phyloP scores from a whole-genome alignment of 2,329 filamentous ascomycete genomes.

The Colletotrichum phormii region DNA sequence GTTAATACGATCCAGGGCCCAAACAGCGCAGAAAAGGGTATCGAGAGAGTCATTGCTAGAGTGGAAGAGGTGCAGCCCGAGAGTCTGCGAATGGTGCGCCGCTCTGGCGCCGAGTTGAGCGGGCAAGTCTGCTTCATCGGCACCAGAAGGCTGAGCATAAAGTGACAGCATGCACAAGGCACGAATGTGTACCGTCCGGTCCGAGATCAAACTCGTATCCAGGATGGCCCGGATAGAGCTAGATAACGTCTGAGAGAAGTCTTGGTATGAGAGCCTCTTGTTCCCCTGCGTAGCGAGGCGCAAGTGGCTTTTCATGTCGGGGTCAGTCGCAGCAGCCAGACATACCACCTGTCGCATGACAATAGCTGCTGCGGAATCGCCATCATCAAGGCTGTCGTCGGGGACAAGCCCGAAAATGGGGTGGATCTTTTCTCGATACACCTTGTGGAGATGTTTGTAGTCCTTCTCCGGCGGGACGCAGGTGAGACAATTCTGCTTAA shows the following conservation, averaged over 20 bases:
- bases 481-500: conserved; percentile 58
- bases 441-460: conserved; percentile 55
- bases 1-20: conserved; percentile 71
- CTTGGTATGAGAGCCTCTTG: conserved; percentile 54
- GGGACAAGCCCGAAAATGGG: conserved; percentile 66
- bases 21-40: conserved; percentile 67
- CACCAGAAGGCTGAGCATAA: conserved; percentile 67
- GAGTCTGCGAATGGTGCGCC: conserved; percentile 67
- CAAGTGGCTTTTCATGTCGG: conserved; percentile 56
- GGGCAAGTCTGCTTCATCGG: conserved; percentile 66
- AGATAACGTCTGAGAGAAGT: conserved; percentile 61
- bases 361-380: conserved; percentile 50
- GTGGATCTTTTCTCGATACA: conserved; percentile 65
- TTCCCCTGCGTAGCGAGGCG: conserved; percentile 54
- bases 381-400: conserved; percentile 44
- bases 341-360: conserved; percentile 66
- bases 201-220: conserved; percentile 64
- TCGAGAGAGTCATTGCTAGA: conserved; percentile 53
- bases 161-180: conserved; percentile 65
- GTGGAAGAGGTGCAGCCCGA: conserved; percentile 64
- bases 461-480: conserved; percentile 61
- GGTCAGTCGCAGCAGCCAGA: conserved; percentile 64
- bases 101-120: conserved; percentile 65
- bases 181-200: conserved; percentile 67
- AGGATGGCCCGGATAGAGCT: conserved; percentile 61